These are phyloP conservation scores for Barbatosphaeria neglecta DNA, from an alignment of 495 filamentous ascomycete genomes.

Conservation along the genomic window DNA sequence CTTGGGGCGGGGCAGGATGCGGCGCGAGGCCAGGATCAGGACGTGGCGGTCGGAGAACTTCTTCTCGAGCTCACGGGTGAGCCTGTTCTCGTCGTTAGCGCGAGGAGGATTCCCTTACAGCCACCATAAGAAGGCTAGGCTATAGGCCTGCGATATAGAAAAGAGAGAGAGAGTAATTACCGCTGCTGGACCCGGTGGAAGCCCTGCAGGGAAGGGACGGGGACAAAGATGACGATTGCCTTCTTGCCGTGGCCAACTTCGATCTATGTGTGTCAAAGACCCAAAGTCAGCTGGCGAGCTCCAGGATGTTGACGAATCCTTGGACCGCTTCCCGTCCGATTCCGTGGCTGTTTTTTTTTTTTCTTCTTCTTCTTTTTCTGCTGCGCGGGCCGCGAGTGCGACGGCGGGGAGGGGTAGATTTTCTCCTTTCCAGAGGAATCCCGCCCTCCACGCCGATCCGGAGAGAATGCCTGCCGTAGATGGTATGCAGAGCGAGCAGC, in stretches of 20 bases:
- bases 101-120: not conserved
- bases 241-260: conserved; percentile 99
- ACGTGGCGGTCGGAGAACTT: conserved; percentile 99
- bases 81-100: conserved; percentile 41
- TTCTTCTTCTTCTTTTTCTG: not conserved
- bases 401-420: too few relatives aligned
- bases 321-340: conserved; percentile 64
- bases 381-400: too few relatives aligned
- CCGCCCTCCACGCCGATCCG: too few relatives aligned
- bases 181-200: conserved; percentile 99
- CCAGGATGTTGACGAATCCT: conserved; percentile 39
- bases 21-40: conserved; percentile 94
- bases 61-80: conserved; percentile 99
- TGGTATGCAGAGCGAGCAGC: too few relatives aligned
- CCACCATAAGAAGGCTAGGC: conserved; percentile 6
- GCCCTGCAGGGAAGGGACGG: conserved; percentile 84
- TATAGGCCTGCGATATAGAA: not conserved
- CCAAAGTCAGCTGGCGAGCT: conserved; percentile 59
- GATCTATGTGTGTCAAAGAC: conserved; percentile 69
- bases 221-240: conserved; percentile 99
- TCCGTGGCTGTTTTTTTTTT: conserved; percentile 29
- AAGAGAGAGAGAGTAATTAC: conserved; percentile 41
- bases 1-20: conserved; percentile 95
- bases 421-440: too few relatives aligned
- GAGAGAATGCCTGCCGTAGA: too few relatives aligned